phyloP scores from a whole-genome alignment of 805 yeast genomes.

The Kodamaea lidongshanica region DNA sequence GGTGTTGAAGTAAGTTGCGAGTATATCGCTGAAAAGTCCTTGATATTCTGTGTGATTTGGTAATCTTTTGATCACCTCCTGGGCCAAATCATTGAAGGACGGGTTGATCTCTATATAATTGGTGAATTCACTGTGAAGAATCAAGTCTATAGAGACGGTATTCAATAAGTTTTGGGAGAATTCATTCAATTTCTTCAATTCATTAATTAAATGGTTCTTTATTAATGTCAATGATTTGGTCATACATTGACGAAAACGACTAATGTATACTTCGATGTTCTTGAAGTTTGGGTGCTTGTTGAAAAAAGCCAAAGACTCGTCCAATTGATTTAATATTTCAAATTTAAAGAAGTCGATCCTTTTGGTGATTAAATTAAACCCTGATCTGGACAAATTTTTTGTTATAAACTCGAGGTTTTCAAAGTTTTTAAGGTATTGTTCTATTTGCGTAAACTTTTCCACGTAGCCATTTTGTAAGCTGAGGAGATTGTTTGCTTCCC shows the following conservation, averaged over 20 bases:
- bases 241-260: slow-evolving; percentile 76
- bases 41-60: slow-evolving; percentile 46
- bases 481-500: slow-evolving; percentile 46
- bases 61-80: slow-evolving; percentile 34
- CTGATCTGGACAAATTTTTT: slow-evolving; percentile 57
- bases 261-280: slow-evolving; percentile 62
- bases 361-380: slow-evolving; percentile 58
- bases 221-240: slow-evolving; percentile 73
- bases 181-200: slow-evolving; percentile 30
- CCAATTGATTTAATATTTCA: slow-evolving; percentile 48
- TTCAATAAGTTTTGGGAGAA: slow-evolving; percentile 11
- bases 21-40: slow-evolving; percentile 64
- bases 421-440: slow-evolving; percentile 50
- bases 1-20: slow-evolving; percentile 53
- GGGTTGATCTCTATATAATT: slow-evolving; percentile 17
- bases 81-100: slow-evolving; percentile 29
- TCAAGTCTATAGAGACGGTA: slow-evolving; percentile 51
- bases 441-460: slow-evolving; percentile 39
- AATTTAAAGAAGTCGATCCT: slow-evolving; percentile 38
- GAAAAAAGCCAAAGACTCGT: slow-evolving; percentile 59
- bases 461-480: slow-evolving; percentile 39
- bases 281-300: slow-evolving; percentile 46
- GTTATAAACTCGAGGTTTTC: slow-evolving; percentile 68
- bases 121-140: slow-evolving; percentile 58
- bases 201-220: slow-evolving; percentile 54